Conservation (phyloP, 2,329 filamentous ascomycete genomes). For the Fusarium sp. region DNA sequence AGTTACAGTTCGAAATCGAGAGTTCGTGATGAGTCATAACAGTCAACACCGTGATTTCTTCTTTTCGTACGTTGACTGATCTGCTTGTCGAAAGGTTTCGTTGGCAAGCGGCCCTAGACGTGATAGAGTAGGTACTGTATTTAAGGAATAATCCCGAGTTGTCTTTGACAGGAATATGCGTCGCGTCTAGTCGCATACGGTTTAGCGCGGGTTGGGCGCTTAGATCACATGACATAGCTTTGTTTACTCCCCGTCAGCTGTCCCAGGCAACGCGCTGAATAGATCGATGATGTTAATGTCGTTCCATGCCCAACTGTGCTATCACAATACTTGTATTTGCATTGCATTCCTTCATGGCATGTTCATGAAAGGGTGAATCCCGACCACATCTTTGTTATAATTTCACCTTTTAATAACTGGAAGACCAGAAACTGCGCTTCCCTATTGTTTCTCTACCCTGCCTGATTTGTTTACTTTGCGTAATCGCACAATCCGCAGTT, state of each 20-base stretch:
- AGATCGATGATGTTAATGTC: conserved; percentile 32
- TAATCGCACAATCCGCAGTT: conserved; percentile 15
- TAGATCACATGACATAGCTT: conserved; percentile 36
- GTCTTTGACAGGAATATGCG: conserved; percentile 10
- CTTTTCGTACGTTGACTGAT: neutral
- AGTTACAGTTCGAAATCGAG: neutral
- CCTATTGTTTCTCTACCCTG: neutral
- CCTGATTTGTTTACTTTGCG: conserved; percentile 39
- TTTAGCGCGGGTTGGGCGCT: conserved; percentile 7
- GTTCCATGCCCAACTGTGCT: conserved; percentile 18
- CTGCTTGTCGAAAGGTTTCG: neutral
- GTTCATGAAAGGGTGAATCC: conserved; percentile 36
- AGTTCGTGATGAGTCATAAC: neutral
- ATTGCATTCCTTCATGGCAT: conserved; percentile 39
- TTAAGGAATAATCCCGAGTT: neutral
- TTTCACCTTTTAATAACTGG: conserved; percentile 20
- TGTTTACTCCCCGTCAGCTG: conserved; percentile 40
- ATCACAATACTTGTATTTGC: conserved; percentile 32
- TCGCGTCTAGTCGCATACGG: conserved; percentile 17
- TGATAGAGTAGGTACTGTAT: neutral
- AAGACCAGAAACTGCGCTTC: neutral
- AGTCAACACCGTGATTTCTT: neutral
- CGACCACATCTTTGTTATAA: conserved; percentile 36
- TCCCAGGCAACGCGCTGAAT: conserved; percentile 41
- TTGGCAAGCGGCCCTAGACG: conserved; percentile 3